These are phyloP conservation scores for Aquilaria agallochum DNA, from an alignment of 441 rosid species.

Conservation along the genomic window DNA sequence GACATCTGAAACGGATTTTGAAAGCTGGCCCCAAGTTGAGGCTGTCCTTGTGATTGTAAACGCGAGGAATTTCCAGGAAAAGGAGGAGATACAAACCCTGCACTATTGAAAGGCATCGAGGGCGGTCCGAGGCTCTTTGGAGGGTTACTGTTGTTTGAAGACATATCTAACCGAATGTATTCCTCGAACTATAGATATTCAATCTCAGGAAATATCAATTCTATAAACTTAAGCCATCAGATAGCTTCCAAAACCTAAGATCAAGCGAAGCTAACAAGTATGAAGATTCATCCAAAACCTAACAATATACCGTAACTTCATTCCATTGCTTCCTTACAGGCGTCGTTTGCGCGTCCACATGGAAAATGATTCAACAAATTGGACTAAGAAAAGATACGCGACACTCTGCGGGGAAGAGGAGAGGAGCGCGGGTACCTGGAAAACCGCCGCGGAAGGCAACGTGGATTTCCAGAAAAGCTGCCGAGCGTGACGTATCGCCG, in stretches of 20 bases:
- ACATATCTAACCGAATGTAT: constrained; percentile 28
- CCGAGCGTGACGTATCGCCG: too few species aligned
- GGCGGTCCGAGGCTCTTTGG: constrained; percentile 56
- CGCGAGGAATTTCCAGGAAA: constrained; percentile 41
- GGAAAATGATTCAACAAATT: too few species aligned
- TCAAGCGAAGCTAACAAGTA: too few species aligned
- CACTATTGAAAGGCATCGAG: constrained; percentile 70
- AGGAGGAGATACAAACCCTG: constrained; percentile 55
- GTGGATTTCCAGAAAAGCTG: too few species aligned
- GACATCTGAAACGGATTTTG: constrained; percentile 69
- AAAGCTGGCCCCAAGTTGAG: constrained; percentile 60
- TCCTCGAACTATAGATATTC: constrained; percentile 2
- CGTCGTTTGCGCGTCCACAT: background rate
- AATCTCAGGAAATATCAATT: constrained; percentile 1
- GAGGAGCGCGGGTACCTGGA: too few species aligned
- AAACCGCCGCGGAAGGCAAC: too few species aligned
- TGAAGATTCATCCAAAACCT: background rate
- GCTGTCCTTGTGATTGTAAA: constrained; percentile 54
- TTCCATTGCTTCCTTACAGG: constrained; percentile 1
- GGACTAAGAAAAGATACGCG: too few species aligned
- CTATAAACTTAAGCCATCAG: background rate
- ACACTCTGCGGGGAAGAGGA: too few species aligned
- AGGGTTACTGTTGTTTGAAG: constrained; percentile 57
- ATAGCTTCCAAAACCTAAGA: constrained; percentile 7
- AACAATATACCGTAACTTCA: background rate